phyloP scores from a whole-genome alignment of 148 eudicot species.

The Camellia lanceoleosa region DNA sequence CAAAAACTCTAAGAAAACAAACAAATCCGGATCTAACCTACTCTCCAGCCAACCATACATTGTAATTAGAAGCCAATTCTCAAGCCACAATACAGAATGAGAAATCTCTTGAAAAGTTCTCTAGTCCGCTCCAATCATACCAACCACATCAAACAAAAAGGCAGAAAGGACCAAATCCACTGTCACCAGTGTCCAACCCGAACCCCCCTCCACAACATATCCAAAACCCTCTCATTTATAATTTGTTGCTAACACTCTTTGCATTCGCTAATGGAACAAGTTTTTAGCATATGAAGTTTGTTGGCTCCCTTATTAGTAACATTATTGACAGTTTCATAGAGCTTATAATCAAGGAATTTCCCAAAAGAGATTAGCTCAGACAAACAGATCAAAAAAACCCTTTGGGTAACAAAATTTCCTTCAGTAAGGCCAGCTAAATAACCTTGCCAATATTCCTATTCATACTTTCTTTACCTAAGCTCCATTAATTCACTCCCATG shows the following conservation, averaged over 20 bases:
- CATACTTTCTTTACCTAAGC: background rate
- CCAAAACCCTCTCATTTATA: no score
- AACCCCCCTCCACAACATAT: no score
- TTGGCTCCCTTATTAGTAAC: background rate
- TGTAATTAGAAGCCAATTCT: no score
- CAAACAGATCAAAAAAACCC: background rate
- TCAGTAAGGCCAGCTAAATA: background rate
- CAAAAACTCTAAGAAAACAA: no score
- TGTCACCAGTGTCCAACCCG: no score
- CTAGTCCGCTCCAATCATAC: no score
- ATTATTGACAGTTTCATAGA: background rate
- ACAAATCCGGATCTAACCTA: no score
- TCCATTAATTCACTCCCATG: background rate
- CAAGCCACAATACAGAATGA: no score
- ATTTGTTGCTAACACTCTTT: background rate
- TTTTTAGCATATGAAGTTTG: background rate
- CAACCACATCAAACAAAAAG: no score
- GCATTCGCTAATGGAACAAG: background rate
- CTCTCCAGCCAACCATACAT: no score
- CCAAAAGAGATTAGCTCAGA: background rate
- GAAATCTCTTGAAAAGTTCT: no score
- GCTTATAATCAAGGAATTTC: background rate
- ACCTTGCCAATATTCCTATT: background rate
- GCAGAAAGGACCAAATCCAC: no score
- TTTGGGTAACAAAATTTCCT: background rate